These are phyloP conservation scores for Glaciozyma antarctica DNA, from an alignment of 768 basidiomycete species.

Conservation along the genomic window DNA sequence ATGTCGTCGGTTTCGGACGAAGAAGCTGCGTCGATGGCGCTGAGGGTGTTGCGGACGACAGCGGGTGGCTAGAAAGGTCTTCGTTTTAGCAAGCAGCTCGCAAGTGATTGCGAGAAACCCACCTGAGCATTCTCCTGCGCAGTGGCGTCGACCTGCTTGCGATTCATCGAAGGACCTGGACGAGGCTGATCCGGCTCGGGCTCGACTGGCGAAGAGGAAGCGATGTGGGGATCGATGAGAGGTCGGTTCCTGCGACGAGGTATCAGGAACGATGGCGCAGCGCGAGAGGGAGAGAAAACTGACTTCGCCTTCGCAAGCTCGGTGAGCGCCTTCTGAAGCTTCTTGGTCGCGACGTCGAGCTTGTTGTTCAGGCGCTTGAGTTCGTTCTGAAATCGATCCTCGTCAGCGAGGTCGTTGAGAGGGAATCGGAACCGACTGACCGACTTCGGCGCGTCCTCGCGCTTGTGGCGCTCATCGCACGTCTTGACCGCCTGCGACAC, in stretches of 20 bases:
- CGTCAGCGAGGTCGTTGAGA: background rate
- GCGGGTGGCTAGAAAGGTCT: background rate
- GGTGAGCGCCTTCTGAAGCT: background rate
- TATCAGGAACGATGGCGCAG: background rate
- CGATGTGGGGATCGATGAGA: background rate
- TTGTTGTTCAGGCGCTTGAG: slow-evolving; percentile 8
- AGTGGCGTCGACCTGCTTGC: background rate
- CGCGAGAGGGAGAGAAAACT: background rate
- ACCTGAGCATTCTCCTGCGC: background rate
- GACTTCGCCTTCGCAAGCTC: slow-evolving; percentile 13
- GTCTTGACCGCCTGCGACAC: background rate
- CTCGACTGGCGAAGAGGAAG: background rate
- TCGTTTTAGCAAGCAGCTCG: background rate
- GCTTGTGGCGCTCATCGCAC: background rate
- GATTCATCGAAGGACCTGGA: background rate
- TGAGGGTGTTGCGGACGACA: background rate
- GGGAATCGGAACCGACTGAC: background rate
- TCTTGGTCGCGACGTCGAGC: slow-evolving; percentile 3
- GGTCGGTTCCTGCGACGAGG: background rate
- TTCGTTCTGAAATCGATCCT: slow-evolving; percentile 4
- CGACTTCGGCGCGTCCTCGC: background rate
- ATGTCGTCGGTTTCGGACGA: background rate
- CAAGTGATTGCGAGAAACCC: background rate
- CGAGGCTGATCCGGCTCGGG: background rate
- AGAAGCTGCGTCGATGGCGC: background rate